Percentiles rank a stretch among this genome's conserved stretches.
phyloP scores from a whole-genome alignment of 2,329 filamentous ascomycete species.

The Pseudogymnoascus sp. region DNA sequence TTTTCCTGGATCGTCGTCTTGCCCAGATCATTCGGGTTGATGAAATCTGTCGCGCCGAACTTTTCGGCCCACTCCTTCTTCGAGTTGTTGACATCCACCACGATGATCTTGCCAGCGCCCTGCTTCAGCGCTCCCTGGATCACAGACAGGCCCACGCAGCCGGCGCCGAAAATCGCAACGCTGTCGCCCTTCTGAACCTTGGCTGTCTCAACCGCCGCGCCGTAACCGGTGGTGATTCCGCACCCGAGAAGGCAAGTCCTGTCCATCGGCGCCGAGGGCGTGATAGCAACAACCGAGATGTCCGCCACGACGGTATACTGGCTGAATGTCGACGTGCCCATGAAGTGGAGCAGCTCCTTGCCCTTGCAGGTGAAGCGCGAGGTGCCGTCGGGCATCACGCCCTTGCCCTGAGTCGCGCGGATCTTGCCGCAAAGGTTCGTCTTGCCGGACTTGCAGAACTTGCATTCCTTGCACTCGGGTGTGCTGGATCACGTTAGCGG shows the following conservation, averaged over 20 bases:
- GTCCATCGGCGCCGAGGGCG: slow-evolving; percentile 86
- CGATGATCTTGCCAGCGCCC: slow-evolving; percentile 44
- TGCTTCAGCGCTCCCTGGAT: slow-evolving; percentile 76
- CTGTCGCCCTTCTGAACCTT: slow-evolving; percentile 84
- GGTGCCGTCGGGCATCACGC: slow-evolving; percentile 95
- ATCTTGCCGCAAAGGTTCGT: slow-evolving; percentile 99
- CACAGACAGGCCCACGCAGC: slow-evolving; percentile 90
- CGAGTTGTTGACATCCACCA: slow-evolving; percentile 71
- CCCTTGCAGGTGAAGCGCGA: slow-evolving; percentile 91
- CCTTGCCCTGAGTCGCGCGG: slow-evolving; percentile 88
- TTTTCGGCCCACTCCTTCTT: slow-evolving; percentile 92
- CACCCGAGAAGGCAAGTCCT: slow-evolving; percentile 92
- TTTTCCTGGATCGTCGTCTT: slow-evolving; percentile 81
- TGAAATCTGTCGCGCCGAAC: slow-evolving; percentile 94
- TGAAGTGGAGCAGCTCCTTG: slow-evolving; percentile 94
- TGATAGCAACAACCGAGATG: slow-evolving; percentile 93
- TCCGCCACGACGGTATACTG: slow-evolving; percentile 98
- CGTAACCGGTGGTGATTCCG: slow-evolving; percentile 97
- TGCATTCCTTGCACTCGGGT: slow-evolving; percentile 94
- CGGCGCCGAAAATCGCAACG: slow-evolving; percentile 87
- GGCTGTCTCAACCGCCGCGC: slow-evolving; percentile 87
- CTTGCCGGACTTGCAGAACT: slow-evolving; percentile 99
- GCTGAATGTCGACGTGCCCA: slow-evolving; percentile 97
- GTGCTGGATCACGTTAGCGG: slow-evolving; percentile 50
- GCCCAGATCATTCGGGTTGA: slow-evolving; percentile 74